Evolutionary conservation across 257 asterid genomes (phyloP).

Genomic region (Osmanthus fragrans): DNA sequence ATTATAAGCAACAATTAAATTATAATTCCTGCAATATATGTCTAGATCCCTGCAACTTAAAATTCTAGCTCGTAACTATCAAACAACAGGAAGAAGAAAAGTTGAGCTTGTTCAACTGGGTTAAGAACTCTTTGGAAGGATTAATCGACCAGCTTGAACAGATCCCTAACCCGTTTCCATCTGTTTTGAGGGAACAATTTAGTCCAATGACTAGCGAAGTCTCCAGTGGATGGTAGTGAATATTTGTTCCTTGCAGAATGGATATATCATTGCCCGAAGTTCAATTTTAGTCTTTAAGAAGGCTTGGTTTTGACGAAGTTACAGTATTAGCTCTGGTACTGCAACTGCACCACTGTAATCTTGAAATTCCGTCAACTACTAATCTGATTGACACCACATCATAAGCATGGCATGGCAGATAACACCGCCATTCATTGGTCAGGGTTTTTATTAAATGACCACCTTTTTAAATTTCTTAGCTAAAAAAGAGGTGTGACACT

Average conservation of each 20-base stretch:
- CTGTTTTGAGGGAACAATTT: background rate
- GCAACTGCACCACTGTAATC: background rate
- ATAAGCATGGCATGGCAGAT: too few relatives aligned
- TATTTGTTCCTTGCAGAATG: background rate
- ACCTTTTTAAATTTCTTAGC: too few relatives aligned
- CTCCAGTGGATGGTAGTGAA: slow-evolving; percentile 3
- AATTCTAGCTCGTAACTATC: background rate
- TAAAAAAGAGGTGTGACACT: too few relatives aligned
- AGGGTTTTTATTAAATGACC: background rate
- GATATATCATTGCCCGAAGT: background rate
- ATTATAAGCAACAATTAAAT: background rate
- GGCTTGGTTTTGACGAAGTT: background rate
- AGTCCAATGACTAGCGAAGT: background rate
- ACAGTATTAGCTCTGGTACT: background rate
- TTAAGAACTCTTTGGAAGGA: background rate
- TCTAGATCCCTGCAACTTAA: background rate
- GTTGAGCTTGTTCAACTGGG: background rate
- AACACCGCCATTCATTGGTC: background rate
- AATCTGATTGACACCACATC: background rate
- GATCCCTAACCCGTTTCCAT: too few relatives aligned
- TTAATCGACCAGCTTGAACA: too few relatives aligned
- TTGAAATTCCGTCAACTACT: background rate
- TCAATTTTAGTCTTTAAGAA: background rate
- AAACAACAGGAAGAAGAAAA: background rate
- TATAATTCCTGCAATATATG: background rate